Conservation (phyloP, 1,284 basidiomycete species). For the Apiotrichum porosum region DNA sequence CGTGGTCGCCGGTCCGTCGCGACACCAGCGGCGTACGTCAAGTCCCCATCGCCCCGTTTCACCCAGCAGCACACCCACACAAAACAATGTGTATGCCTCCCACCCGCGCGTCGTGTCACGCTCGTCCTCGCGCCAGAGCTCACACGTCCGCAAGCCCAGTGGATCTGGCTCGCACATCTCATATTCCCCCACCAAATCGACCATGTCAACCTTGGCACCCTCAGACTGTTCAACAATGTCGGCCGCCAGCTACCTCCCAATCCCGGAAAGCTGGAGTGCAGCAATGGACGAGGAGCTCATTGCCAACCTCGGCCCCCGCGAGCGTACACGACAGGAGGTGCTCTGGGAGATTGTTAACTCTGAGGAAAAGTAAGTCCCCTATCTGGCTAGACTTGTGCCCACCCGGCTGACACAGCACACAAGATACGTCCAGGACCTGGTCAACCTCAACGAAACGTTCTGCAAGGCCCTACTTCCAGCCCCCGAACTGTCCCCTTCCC, state of each 20-base stretch:
- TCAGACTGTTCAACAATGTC: constrained; percentile 6
- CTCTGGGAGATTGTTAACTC: constrained; percentile 96
- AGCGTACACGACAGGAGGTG: constrained; percentile 93
- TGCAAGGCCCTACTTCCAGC: constrained; percentile 82
- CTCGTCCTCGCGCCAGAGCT: constrained; percentile 2
- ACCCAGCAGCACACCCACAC: not conserved
- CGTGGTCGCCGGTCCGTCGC: not conserved
- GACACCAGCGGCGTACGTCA: not conserved
- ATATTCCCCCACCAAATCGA: constrained; percentile 9
- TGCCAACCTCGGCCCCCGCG: constrained; percentile 82
- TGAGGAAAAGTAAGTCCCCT: constrained; percentile 73
- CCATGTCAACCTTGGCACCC: constrained; percentile 4
- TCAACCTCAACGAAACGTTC: constrained; percentile 88
- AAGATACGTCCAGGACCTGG: constrained; percentile 85
- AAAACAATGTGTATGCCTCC: no score
- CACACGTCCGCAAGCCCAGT: constrained; percentile 1
- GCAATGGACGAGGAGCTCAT: constrained; percentile 93
- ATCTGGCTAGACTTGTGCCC: not conserved
- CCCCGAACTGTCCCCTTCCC: constrained; percentile 55
- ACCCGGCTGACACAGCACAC: not conserved
- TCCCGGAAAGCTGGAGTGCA: constrained; percentile 88
- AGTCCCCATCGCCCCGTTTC: not conserved
- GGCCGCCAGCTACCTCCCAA: constrained; percentile 42
- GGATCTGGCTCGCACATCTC: not conserved
- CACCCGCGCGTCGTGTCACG: constrained; percentile 4